These are phyloP conservation scores for Candida labiduridarum DNA, from an alignment of 1,139 yeast species.

Conservation along the genomic window DNA sequence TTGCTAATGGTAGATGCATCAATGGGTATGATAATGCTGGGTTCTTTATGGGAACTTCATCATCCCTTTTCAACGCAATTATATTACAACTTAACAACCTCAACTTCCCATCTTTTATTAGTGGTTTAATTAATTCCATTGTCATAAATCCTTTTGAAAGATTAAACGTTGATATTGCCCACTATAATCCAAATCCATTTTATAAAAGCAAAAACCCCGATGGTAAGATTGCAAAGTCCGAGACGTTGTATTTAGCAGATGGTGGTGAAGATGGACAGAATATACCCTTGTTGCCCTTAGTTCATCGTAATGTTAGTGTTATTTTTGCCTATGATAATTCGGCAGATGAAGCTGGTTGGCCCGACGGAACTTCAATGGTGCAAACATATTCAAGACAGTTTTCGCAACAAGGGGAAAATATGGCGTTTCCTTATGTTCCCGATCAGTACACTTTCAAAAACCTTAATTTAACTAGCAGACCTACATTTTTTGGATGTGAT, in stretches of 20 bases:
- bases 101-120: conserved; percentile 21
- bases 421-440: conserved; percentile 43
- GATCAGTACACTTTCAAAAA: conserved; percentile 32
- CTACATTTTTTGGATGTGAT: conserved; percentile 49
- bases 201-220: conserved; percentile 25
- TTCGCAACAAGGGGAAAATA: conserved; percentile 28
- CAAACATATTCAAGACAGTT: conserved; percentile 38
- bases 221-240: conserved; percentile 18
- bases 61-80: conserved; percentile 63
- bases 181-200: conserved; percentile 55
- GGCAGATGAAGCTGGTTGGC: conserved; percentile 34
- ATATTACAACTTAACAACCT: conserved; percentile 4
- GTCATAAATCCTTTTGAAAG: conserved; percentile 12
- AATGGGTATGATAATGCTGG: conserved; percentile 81
- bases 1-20: conserved; percentile 44
- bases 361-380: conserved; percentile 36
- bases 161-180: conserved; percentile 36
- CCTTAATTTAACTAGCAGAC: conserved; percentile 42
- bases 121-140: conserved; percentile 39
- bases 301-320: conserved; percentile 28
- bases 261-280: conserved; percentile 39
- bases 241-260: conserved; percentile 28
- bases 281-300: conserved; percentile 30
- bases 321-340: conserved; percentile 35
- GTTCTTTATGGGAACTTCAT: conserved; percentile 74